Base-by-base conservation (phyloP, 2,329 filamentous ascomycete genomes). In the Fusarium sp. region DNA sequence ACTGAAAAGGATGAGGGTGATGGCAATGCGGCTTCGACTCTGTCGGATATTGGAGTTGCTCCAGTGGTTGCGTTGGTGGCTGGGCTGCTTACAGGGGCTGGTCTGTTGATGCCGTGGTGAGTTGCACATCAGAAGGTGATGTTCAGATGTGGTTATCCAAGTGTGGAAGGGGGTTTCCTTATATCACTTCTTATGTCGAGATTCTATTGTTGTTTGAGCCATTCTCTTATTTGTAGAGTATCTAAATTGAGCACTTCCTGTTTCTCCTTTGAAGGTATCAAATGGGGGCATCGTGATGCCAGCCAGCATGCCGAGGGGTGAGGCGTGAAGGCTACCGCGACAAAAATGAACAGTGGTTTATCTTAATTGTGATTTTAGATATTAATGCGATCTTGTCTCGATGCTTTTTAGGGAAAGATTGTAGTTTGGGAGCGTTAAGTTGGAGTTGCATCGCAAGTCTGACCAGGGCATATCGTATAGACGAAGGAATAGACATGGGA, bases 81-180 rank as follows among this genome's bases (percentile, higher is more conserved):
- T n/a, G 54, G 62, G 2, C 10, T 71, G n/a, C 24, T 73, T 16
- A 52, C 53, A 11, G 69, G 68, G 9, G 50, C 60, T 15, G 62
- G 71, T 5, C 24, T 70, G 3, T 18, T 74, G 24, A 52, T 62
- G 24, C 37, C 63, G 16, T 73, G 71, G 63, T 72, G 26, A 69
- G 21, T 12, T 33, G 5, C 3, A 5, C 7, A 16, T 26, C 8
- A 44, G 8, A 35, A n/a, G 33, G 33, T 35, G 33, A 35, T n/a
- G 31, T 33, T 33, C 13, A 33, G 13, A 16, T 33, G 13, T 8
- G 8, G 15, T 18, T 33, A 3, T 15, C 5, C 8, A 10, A 33
- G 15, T 15, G 13, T 9, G 8, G 18, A 35, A n/a, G 7, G 8
- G 16, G 33, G 5, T 33, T 16, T 16, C 15, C 4, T 33, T 2